Evolutionary conservation across 805 yeast genomes (phyloP).

Genomic region (Candida xyloterini): DNA sequence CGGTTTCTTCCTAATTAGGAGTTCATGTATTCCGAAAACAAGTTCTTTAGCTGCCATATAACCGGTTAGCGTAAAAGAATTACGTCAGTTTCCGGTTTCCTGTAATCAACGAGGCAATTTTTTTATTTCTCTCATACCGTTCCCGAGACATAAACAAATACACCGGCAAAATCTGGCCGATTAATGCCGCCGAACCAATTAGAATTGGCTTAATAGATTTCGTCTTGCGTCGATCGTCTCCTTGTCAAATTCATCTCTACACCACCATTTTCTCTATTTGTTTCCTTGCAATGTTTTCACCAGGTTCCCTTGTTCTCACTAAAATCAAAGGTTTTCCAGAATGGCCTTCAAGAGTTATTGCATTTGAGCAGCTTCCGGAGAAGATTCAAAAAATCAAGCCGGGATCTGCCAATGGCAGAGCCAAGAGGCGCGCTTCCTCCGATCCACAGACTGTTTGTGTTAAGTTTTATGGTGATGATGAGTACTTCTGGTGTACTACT

Average conservation of each 20-base stretch:
- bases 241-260: conserved; percentile 1
- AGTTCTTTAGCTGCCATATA: not conserved
- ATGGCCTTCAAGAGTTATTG: conserved; percentile 87
- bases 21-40: not conserved
- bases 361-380: conserved; percentile 56
- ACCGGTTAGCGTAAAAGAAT: not conserved
- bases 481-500: conserved; percentile 62
- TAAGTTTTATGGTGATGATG: conserved; percentile 68
- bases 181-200: conserved; percentile 4
- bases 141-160: conserved; percentile 11
- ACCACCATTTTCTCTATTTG: conserved; percentile 1
- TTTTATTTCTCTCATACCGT: conserved; percentile 4
- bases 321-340: conserved; percentile 85
- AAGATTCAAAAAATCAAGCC: conserved; percentile 51
- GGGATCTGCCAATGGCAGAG: conserved; percentile 32
- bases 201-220: not conserved
- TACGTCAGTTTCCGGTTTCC: conserved; percentile 4
- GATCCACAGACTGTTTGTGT: conserved; percentile 40
- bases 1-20: not conserved
- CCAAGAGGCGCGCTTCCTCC: conserved; percentile 16
- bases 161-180: conserved; percentile 9
- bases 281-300: conserved; percentile 19
- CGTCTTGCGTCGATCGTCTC: conserved; percentile 7
- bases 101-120: conserved; percentile 5
- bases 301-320: conserved; percentile 64